Conservation (phyloP, 2,329 filamentous ascomycete genomes). For the Fusarium sp. region DNA sequence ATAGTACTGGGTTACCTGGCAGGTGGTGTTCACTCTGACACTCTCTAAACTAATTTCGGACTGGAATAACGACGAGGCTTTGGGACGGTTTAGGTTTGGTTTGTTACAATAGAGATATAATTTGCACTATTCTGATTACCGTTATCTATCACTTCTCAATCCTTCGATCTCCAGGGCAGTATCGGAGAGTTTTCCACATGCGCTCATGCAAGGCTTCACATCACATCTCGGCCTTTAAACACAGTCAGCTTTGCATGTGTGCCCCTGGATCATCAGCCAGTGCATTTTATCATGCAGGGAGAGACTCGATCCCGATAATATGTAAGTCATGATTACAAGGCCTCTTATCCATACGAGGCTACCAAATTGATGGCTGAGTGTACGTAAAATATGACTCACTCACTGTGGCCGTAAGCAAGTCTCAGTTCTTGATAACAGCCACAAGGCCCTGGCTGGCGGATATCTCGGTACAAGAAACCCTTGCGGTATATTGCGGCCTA, state of each 20-base stretch:
- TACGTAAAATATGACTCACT: no score
- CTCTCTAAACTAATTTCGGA: conserved; percentile 1
- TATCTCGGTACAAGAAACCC: no score
- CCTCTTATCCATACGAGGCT: no score
- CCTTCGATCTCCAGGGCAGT: conserved; percentile 1
- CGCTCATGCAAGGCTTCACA: neutral
- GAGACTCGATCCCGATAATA: neutral
- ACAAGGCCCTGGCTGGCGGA: no score
- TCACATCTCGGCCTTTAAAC: neutral
- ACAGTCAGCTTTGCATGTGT: neutral
- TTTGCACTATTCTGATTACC: neutral
- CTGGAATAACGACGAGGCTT: conserved; percentile 1
- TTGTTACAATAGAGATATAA: conserved; percentile 5
- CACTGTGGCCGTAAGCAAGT: no score
- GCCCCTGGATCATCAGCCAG: neutral
- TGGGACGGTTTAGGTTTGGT: conserved; percentile 2
- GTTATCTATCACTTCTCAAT: conserved; percentile 8
- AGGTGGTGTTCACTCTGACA: neutral
- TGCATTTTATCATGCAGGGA: neutral
- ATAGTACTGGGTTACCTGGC: neutral
- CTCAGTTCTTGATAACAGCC: no score
- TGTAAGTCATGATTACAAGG: no score
- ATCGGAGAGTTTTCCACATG: conserved; percentile 11
- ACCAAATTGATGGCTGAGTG: no score
- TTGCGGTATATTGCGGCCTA: no score